These are phyloP conservation scores for Biscutella laevigata DNA, from an alignment of 441 rosid genomes.

Conservation along the genomic window DNA sequence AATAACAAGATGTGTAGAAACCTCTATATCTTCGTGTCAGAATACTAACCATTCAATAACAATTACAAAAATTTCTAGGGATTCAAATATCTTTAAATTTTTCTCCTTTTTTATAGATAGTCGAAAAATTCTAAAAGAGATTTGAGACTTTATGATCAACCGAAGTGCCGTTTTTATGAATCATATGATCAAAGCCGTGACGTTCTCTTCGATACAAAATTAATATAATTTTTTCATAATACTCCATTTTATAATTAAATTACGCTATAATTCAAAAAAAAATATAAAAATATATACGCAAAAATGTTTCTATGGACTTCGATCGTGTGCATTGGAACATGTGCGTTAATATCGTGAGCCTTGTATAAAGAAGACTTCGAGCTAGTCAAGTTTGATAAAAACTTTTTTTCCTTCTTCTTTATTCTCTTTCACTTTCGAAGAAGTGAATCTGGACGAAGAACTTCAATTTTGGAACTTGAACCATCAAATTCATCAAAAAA, in stretches of 20 bases:
- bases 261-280: slow-evolving; percentile 10
- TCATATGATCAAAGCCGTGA: slow-evolving; percentile 24
- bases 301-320: slow-evolving; percentile 32
- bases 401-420: background rate
- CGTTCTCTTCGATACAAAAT: slow-evolving; percentile 14
- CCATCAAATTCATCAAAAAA: slow-evolving; percentile 43
- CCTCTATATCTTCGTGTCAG: slow-evolving; percentile 20
- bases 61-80: slow-evolving; percentile 4
- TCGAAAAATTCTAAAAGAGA: slow-evolving; percentile 13
- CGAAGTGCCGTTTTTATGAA: slow-evolving; percentile 24
- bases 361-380: slow-evolving; percentile 21
- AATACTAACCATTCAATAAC: slow-evolving; percentile 16
- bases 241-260: background rate
- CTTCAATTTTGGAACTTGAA: slow-evolving; percentile 56
- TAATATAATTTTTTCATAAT: background rate
- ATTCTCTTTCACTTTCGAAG: background rate
- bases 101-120: slow-evolving; percentile 13
- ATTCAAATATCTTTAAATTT: background rate
- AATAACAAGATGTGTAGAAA: slow-evolving; percentile 21
- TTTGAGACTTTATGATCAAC: slow-evolving; percentile 7
- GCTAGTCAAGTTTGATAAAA: no score
- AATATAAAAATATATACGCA: slow-evolving; percentile 11
- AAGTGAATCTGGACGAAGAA: slow-evolving; percentile 25
- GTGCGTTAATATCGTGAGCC: slow-evolving; percentile 12
- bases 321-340: slow-evolving; percentile 20